Percentiles rank a stretch among this genome's conserved stretches.
These are phyloP conservation scores for Magnaporthiopsis rhizophila DNA, from an alignment of 2,329 filamentous ascomycete species.

Conservation along the genomic window DNA sequence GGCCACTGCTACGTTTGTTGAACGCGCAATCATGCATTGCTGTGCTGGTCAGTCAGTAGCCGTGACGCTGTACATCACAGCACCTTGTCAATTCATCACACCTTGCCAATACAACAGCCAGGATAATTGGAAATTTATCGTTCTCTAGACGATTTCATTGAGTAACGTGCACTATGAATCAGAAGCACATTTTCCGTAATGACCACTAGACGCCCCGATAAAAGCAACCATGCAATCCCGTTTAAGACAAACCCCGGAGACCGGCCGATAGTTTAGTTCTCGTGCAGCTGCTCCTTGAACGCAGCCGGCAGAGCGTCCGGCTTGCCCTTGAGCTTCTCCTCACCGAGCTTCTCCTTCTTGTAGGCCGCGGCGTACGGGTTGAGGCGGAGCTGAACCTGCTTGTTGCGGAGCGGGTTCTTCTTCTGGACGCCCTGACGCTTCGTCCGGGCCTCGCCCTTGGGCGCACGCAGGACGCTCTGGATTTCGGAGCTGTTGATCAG, in stretches of 20 bases:
- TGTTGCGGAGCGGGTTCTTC: slow-evolving; percentile 99
- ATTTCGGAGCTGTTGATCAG: slow-evolving; percentile 99
- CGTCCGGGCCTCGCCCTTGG: slow-evolving; percentile 82
- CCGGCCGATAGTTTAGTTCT: slow-evolving; percentile 10
- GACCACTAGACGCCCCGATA: slow-evolving; percentile 8
- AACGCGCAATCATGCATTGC: not conserved
- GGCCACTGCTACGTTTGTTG: too few relatives aligned
- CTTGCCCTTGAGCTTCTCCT: slow-evolving; percentile 43
- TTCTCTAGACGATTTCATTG: slow-evolving; percentile 1
- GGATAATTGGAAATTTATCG: not conserved
- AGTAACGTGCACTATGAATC: slow-evolving; percentile 1
- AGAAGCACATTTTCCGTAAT: slow-evolving; percentile 1
- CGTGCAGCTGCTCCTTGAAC: slow-evolving; percentile 20
- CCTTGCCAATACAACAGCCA: not conserved
- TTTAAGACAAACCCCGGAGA: not conserved
- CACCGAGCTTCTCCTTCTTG: slow-evolving; percentile 75
- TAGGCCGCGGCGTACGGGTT: slow-evolving; percentile 96
- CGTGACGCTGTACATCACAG: too few relatives aligned
- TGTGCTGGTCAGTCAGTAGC: not conserved
- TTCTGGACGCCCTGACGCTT: slow-evolving; percentile 92
- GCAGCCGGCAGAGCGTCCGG: slow-evolving; percentile 15
- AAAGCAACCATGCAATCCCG: slow-evolving; percentile 8
- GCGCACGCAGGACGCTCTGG: slow-evolving; percentile 87
- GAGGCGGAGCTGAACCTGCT: slow-evolving; percentile 95
- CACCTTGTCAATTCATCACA: not conserved